A percentile compares a stretch with the other conserved stretches of the same genome.
Conservation (phyloP, 345 rosid genomes). For the Erysimum cheiranthoides region DNA sequence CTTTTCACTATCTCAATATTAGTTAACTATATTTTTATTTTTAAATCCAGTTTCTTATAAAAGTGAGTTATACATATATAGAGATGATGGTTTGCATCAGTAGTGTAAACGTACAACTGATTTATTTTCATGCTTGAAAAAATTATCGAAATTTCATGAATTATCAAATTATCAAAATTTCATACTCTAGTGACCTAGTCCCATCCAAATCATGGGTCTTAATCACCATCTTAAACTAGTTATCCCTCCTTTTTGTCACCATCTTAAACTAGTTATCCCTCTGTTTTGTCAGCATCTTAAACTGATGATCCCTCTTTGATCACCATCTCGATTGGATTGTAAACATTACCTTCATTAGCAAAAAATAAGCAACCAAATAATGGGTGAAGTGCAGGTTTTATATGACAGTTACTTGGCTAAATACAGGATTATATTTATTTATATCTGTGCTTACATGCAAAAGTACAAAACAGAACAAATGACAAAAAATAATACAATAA, state of each 20-base stretch:
- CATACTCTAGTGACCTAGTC: neutral
- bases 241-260: neutral
- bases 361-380: neutral
- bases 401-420: conserved; percentile 2
- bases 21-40: neutral
- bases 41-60: too few species aligned
- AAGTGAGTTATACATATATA: too few species aligned
- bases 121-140: neutral
- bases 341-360: neutral
- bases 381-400: conserved; percentile 12
- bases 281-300: neutral
- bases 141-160: neutral
- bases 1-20: neutral
- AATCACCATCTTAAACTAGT: neutral
- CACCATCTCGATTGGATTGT: neutral
- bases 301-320: neutral
- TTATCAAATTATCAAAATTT: too few species aligned
- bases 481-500: conserved; percentile 15
- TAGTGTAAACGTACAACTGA: too few species aligned
- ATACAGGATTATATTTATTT: conserved; percentile 16
- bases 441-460: conserved; percentile 20
- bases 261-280: too few species aligned
- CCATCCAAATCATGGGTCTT: conserved; percentile 5
- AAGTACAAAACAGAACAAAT: conserved; percentile 23
- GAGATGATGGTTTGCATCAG: too few species aligned